phyloP scores from a whole-genome alignment of 225 moss, liverwort and hornwort genomes.

The Marchantia polymorpha region DNA sequence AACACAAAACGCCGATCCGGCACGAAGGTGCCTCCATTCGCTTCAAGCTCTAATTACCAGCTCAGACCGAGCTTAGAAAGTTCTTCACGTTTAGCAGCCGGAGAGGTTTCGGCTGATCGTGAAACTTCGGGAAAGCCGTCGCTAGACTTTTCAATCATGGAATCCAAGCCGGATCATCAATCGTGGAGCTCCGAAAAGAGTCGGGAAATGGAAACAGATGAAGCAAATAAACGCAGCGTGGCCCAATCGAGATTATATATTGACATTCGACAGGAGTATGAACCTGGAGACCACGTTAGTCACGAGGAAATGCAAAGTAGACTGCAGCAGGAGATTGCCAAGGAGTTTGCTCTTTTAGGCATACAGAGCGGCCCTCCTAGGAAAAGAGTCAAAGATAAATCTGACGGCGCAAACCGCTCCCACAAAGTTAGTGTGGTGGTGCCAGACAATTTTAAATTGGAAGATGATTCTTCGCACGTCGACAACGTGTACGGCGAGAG shows the following conservation, averaged over 20 bases:
- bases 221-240: constrained; percentile 17
- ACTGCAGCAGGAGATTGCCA: constrained; percentile 29
- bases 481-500: background rate
- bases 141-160: background rate
- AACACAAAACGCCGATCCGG: background rate
- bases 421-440: background rate
- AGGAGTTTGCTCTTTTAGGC: constrained; percentile 37
- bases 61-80: background rate
- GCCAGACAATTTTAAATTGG: constrained; percentile 8
- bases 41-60: background rate
- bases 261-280: constrained; percentile 21
- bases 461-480: background rate
- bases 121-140: background rate
- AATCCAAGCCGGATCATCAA: background rate
- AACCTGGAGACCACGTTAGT: constrained; percentile 18
- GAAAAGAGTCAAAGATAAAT: background rate
- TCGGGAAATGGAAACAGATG: background rate
- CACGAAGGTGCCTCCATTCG: background rate
- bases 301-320: background rate
- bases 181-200: background rate
- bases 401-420: background rate
- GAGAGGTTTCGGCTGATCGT: background rate
- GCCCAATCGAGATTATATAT: constrained; percentile 22
- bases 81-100: too few species aligned
- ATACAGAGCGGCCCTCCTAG: background rate